Evolutionary conservation across 1,284 basidiomycete species (phyloP).

Genomic region (Boletus hoseneyae): DNA sequence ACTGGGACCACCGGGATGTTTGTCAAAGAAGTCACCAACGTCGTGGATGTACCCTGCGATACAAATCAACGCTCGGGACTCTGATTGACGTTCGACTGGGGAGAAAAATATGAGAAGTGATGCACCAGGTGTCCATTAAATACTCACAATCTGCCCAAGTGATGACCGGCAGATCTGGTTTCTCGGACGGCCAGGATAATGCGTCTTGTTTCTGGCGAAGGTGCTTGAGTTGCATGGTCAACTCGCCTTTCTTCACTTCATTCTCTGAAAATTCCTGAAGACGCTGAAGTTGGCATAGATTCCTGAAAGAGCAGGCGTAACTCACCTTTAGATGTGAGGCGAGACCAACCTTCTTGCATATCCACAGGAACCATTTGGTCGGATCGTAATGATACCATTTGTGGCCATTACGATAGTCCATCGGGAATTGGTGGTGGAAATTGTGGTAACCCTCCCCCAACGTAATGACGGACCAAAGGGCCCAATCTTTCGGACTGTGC

Average conservation of each 20-base stretch:
- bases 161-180: conserved; percentile 75
- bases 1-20: conserved; percentile 80
- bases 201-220: conserved; percentile 68
- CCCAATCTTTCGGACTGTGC: conserved; percentile 85
- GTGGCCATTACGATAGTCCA: conserved; percentile 93
- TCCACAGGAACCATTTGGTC: conserved; percentile 90
- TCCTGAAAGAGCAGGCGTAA: too few relatives aligned
- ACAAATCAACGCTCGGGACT: conserved; percentile 75
- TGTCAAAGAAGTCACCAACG: conserved; percentile 79
- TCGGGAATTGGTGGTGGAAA: conserved; percentile 94
- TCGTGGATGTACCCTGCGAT: conserved; percentile 92
- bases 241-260: conserved; percentile 87
- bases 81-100: conserved; percentile 70
- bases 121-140: background rate
- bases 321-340: conserved; percentile 80
- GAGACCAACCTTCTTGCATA: conserved; percentile 61
- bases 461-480: conserved; percentile 83
- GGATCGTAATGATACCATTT: conserved; percentile 91
- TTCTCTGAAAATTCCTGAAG: conserved; percentile 81
- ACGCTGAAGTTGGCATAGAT: background rate
- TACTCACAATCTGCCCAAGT: conserved; percentile 81
- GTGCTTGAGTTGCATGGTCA: conserved; percentile 90
- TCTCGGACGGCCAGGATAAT: conserved; percentile 78
- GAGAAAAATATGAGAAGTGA: conserved; percentile 6
- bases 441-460: conserved; percentile 97